Evolutionary conservation across 2,329 filamentous ascomycete species (phyloP).

Genomic region (Aspergillus jensenii): DNA sequence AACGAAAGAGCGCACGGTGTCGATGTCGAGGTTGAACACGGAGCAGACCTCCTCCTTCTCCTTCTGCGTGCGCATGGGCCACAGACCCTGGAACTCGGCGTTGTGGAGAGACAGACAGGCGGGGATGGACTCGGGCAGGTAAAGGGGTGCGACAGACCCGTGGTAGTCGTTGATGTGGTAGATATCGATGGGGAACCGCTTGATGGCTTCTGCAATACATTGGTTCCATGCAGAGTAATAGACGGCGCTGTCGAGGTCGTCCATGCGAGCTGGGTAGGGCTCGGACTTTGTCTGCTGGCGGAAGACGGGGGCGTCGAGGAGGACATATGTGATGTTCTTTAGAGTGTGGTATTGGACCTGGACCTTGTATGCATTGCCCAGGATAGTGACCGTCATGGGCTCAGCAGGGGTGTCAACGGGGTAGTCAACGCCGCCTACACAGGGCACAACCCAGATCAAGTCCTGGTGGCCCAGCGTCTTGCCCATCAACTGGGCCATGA

Average conservation of each 20-base stretch:
- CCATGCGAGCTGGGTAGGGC: constrained; percentile 68
- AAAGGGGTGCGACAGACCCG: constrained; percentile 62
- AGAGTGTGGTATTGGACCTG: constrained; percentile 63
- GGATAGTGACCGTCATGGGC: constrained; percentile 62
- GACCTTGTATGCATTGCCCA: constrained; percentile 61
- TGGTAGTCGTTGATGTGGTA: constrained; percentile 69
- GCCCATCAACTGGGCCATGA: constrained; percentile 70
- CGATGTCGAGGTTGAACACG: constrained; percentile 61
- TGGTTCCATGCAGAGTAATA: constrained; percentile 72
- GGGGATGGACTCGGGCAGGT: constrained; percentile 62
- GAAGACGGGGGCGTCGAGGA: constrained; percentile 68
- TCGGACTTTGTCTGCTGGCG: constrained; percentile 62
- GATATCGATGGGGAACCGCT: constrained; percentile 62
- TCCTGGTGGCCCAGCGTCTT: constrained; percentile 65
- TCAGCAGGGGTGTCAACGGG: constrained; percentile 59
- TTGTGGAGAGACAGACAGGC: constrained; percentile 66
- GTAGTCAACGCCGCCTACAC: constrained; percentile 64
- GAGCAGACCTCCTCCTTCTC: constrained; percentile 64
- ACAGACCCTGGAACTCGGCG: constrained; percentile 68
- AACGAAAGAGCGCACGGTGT: constrained; percentile 60
- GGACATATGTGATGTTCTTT: constrained; percentile 67
- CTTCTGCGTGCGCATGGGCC: constrained; percentile 64
- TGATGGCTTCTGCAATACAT: constrained; percentile 64
- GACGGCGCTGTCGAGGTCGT: constrained; percentile 66
- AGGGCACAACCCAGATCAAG: constrained; percentile 64